These are phyloP conservation scores for Endocladia muricata DNA, from an alignment of 31 red algal species.

Conservation along the genomic window DNA sequence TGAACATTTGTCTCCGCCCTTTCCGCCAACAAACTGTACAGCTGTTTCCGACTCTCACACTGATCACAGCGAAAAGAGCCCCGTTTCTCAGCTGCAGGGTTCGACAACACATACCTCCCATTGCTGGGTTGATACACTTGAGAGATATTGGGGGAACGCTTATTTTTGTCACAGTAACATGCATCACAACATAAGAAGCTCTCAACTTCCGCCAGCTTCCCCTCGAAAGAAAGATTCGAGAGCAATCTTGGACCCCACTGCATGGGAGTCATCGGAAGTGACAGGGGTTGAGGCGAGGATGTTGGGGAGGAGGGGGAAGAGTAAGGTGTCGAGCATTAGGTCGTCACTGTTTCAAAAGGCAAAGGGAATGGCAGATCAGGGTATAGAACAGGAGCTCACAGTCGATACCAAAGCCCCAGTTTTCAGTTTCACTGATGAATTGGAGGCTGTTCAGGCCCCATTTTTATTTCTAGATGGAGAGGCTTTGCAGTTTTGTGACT, in stretches of 20 bases:
- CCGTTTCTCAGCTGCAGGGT: too few relatives aligned
- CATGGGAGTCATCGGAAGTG: constrained; percentile 49
- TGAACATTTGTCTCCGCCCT: too few relatives aligned
- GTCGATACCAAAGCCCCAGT: constrained; percentile 3
- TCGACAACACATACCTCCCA: too few relatives aligned
- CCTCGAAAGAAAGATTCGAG: not conserved
- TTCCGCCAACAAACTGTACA: too few relatives aligned
- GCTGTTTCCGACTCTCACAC: too few relatives aligned
- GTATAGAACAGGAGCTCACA: not conserved
- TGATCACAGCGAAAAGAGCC: too few relatives aligned
- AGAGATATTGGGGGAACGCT: too few relatives aligned
- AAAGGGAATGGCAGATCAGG: constrained; percentile 15
- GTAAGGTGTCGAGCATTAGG: constrained; percentile 41
- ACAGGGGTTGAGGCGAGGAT: not conserved
- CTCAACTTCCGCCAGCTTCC: too few relatives aligned
- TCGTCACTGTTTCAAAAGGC: constrained; percentile 48
- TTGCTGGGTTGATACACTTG: too few relatives aligned
- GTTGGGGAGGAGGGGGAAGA: not conserved
- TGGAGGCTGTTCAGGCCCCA: constrained; percentile 12
- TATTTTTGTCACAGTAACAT: too few relatives aligned
- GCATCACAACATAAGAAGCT: too few relatives aligned
- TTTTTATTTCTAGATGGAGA: constrained; percentile 16
- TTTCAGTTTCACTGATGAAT: constrained; percentile 20
- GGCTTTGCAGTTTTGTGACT: constrained; percentile 32
- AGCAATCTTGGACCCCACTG: constrained; percentile 43